phyloP scores from a whole-genome alignment of 371 early-diverging fungal genomes.

The Catenaria anguillulae region DNA sequence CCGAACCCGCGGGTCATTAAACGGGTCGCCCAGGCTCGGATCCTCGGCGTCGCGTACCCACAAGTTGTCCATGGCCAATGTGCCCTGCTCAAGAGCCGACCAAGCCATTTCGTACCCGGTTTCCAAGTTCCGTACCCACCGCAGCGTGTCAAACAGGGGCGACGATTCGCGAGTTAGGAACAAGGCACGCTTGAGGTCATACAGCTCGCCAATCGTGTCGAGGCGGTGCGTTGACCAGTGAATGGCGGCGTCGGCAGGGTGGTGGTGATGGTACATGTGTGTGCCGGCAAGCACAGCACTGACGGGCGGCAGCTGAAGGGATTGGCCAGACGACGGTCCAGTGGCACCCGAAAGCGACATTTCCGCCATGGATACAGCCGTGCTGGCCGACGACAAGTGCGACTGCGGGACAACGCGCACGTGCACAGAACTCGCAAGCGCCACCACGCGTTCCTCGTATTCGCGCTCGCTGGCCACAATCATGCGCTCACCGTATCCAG shows the following conservation, averaged over 20 bases:
- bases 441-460: slow-evolving; percentile 64
- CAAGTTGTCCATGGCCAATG: slow-evolving; percentile 9
- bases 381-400: background rate
- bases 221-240: slow-evolving; percentile 12
- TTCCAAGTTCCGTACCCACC: slow-evolving; percentile 81
- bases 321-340: too few relatives aligned
- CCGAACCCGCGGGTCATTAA: background rate
- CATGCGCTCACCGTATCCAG: slow-evolving; percentile 70
- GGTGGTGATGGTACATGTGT: too few relatives aligned
- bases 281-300: background rate
- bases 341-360: background rate
- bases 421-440: slow-evolving; percentile 36
- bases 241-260: slow-evolving; percentile 6
- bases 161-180: slow-evolving; percentile 58
- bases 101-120: slow-evolving; percentile 53
- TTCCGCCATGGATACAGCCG: background rate
- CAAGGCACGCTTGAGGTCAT: slow-evolving; percentile 43
- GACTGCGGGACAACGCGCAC: background rate
- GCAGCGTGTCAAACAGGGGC: slow-evolving; percentile 67
- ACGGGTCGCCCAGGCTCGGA: background rate
- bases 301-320: background rate
- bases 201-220: slow-evolving; percentile 6
- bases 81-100: slow-evolving; percentile 11
- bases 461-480: slow-evolving; percentile 54
- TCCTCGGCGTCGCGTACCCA: slow-evolving; percentile 17